phyloP scores from a whole-genome alignment of 2,329 filamentous ascomycete genomes.

The Colletotrichum eremochloae region DNA sequence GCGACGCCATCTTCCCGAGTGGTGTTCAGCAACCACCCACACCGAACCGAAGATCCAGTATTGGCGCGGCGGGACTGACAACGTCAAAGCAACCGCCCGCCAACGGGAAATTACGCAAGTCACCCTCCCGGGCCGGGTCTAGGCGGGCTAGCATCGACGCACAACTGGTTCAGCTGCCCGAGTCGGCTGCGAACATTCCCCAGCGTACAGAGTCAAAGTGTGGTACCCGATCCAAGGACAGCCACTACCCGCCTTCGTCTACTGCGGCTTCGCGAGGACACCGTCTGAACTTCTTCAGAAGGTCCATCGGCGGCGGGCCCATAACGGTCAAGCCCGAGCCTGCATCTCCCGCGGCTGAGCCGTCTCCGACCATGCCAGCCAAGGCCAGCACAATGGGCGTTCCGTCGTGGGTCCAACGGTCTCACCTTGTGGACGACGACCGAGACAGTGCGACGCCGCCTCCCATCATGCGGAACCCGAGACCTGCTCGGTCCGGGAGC shows the following conservation, averaged over 20 bases:
- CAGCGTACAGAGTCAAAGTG: constrained; percentile 48
- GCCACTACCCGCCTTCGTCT: constrained; percentile 64
- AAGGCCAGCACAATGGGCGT: constrained; percentile 50
- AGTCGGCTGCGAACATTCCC: constrained; percentile 43
- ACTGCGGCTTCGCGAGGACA: constrained; percentile 59
- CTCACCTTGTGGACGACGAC: constrained; percentile 56
- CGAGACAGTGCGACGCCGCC: constrained; percentile 66
- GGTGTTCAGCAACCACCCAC: constrained; percentile 59
- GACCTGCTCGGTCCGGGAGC: constrained; percentile 39
- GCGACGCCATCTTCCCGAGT: constrained; percentile 54
- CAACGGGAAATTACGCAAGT: constrained; percentile 46
- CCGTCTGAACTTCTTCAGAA: constrained; percentile 66
- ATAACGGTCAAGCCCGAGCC: constrained; percentile 42
- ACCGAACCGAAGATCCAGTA: constrained; percentile 66
- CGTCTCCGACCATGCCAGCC: constrained; percentile 37
- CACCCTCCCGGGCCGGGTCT: constrained; percentile 43
- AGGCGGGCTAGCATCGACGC: constrained; percentile 51
- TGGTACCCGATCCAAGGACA: constrained; percentile 42
- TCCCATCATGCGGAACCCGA: constrained; percentile 64
- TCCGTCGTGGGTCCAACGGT: constrained; percentile 56
- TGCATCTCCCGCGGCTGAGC: constrained; percentile 42
- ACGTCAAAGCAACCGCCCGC: constrained; percentile 43
- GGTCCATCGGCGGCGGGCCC: constrained; percentile 58
- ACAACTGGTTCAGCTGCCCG: constrained; percentile 46
- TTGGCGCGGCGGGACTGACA: constrained; percentile 59